Conservation (phyloP, 345 rosid species). For the Arabidopsis suecica region DNA sequence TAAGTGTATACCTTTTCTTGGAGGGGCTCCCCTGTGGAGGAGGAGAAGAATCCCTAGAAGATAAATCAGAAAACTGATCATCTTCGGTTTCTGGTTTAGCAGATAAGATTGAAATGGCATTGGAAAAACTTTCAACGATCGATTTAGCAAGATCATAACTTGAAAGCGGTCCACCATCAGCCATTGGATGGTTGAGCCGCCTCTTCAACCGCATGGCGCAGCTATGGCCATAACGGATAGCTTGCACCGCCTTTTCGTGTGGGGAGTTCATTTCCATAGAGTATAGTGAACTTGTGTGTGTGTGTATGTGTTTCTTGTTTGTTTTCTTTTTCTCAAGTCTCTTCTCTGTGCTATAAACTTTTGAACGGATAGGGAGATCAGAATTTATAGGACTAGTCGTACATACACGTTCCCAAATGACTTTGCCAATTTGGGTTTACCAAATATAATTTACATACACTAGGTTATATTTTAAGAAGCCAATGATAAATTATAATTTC, state of each 20-base stretch:
- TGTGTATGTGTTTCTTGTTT: background rate
- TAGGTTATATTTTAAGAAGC: background rate
- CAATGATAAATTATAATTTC: background rate
- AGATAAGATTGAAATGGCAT: slow-evolving; percentile 31
- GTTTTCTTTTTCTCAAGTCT: background rate
- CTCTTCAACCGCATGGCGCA: slow-evolving; percentile 38
- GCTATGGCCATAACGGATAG: slow-evolving; percentile 39
- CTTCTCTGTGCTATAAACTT: background rate
- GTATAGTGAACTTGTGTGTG: slow-evolving; percentile 20
- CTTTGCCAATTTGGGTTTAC: slow-evolving; percentile 4
- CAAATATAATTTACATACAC: slow-evolving; percentile 10
- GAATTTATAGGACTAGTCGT: slow-evolving; percentile 11
- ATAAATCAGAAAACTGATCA: slow-evolving; percentile 17
- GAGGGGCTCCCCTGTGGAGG: slow-evolving; percentile 11
- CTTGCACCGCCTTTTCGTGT: slow-evolving; percentile 31
- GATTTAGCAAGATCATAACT: slow-evolving; percentile 37
- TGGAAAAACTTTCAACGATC: slow-evolving; percentile 30
- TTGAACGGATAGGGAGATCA: slow-evolving; percentile 14
- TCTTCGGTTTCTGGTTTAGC: slow-evolving; percentile 12
- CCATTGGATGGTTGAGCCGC: slow-evolving; percentile 29
- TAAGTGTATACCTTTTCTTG: slow-evolving; percentile 37
- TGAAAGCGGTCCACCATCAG: slow-evolving; percentile 25
- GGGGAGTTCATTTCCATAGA: slow-evolving; percentile 15
- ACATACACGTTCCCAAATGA: background rate
- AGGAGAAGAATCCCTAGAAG: slow-evolving; percentile 28